These are phyloP conservation scores for Fusarium sororula DNA, from an alignment of 2,329 filamentous ascomycete genomes.

Conservation along the genomic window DNA sequence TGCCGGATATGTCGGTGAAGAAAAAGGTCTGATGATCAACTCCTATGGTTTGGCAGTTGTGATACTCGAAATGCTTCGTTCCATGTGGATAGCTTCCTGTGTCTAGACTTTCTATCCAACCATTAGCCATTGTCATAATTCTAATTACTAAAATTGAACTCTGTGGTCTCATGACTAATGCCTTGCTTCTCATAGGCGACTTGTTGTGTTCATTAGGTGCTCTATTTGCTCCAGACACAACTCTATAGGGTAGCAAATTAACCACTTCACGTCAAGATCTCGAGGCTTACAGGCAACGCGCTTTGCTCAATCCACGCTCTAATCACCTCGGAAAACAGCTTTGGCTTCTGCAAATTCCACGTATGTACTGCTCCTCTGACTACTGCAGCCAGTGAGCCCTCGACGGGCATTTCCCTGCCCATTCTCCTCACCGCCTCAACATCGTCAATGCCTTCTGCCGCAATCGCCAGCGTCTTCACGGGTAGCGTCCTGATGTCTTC, in stretches of 20 bases:
- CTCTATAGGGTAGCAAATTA: constrained; percentile 5
- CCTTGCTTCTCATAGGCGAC: constrained; percentile 3
- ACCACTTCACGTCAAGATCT: constrained; percentile 23
- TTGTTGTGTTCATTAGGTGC: background rate
- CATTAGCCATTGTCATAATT: background rate
- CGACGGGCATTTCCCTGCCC: constrained; percentile 35
- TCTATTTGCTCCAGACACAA: background rate
- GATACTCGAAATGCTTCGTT: constrained; percentile 2
- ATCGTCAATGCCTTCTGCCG: constrained; percentile 47
- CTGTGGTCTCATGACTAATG: constrained; percentile 4
- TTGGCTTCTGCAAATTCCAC: constrained; percentile 54
- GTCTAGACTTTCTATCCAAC: background rate
- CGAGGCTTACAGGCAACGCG: constrained; percentile 41
- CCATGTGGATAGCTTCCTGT: background rate
- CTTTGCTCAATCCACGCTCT: constrained; percentile 48
- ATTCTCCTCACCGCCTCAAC: constrained; percentile 44
- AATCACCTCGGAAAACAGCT: constrained; percentile 50
- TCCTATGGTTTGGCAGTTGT: background rate
- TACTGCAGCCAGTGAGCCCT: constrained; percentile 44
- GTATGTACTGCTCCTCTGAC: constrained; percentile 50
- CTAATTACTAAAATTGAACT: background rate
- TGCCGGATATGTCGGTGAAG: constrained; percentile 5
- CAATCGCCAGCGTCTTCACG: constrained; percentile 44
- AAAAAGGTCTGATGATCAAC: background rate
- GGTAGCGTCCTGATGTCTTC: constrained; percentile 38